phyloP scores from a whole-genome alignment of 495 filamentous ascomycete genomes.

The Annulohypoxylon moriforme region DNA sequence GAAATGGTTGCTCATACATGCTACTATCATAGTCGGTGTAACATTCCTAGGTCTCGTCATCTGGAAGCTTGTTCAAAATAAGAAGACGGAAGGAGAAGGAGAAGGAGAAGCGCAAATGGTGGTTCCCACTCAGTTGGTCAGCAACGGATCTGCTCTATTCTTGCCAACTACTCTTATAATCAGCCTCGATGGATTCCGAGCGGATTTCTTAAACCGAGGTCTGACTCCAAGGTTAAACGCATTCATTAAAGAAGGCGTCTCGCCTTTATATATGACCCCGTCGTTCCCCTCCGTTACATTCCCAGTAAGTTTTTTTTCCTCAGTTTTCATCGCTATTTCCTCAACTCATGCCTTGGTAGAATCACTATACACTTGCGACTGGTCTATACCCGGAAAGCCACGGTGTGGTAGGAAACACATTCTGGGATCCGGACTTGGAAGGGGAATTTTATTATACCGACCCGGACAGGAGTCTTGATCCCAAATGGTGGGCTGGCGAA shows the following conservation, averaged over 20 bases:
- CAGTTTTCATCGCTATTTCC: too few species aligned
- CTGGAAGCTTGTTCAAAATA: slow-evolving; percentile 60
- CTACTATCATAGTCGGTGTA: slow-evolving; percentile 63
- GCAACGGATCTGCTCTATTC: slow-evolving; percentile 87
- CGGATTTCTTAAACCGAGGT: slow-evolving; percentile 86
- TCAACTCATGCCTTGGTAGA: slow-evolving; percentile 52
- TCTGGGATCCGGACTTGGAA: slow-evolving; percentile 82
- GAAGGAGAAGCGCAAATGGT: not conserved
- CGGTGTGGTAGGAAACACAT: slow-evolving; percentile 92
- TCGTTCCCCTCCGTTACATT: slow-evolving; percentile 98
- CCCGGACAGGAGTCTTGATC: slow-evolving; percentile 73
- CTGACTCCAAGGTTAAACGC: slow-evolving; percentile 84
- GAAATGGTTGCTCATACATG: slow-evolving; percentile 64
- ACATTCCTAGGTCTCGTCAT: slow-evolving; percentile 61
- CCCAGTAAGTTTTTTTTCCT: slow-evolving; percentile 58
- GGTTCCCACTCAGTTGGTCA: slow-evolving; percentile 54
- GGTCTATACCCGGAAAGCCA: slow-evolving; percentile 93
- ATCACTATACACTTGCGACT: slow-evolving; percentile 95
- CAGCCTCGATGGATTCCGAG: slow-evolving; percentile 96
- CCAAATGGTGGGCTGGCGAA: slow-evolving; percentile 94
- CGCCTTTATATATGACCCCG: slow-evolving; percentile 89
- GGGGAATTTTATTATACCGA: slow-evolving; percentile 91
- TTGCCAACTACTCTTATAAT: slow-evolving; percentile 92
- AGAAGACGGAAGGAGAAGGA: slow-evolving; percentile 29
- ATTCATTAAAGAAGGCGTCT: slow-evolving; percentile 85